A percentile compares a stretch with the other conserved stretches of the same genome.
Conservation (phyloP, 2,329 filamentous ascomycete species). For the Pseudogymnoascus sp. region DNA sequence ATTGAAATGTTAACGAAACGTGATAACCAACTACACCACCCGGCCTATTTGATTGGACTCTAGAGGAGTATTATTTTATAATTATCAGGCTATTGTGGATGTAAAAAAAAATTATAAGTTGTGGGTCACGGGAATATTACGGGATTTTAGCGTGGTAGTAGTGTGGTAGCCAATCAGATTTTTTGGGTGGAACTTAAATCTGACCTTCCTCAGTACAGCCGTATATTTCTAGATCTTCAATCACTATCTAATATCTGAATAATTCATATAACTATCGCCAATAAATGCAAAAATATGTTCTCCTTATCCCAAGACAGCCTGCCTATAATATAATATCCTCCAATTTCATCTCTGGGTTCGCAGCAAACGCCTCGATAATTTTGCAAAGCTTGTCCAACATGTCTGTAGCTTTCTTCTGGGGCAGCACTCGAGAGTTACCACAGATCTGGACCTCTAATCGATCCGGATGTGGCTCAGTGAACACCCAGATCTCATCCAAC, state of each 20-base stretch:
- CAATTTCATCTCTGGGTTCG: background rate
- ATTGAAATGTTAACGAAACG: constrained; percentile 5
- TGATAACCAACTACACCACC: constrained; percentile 9
- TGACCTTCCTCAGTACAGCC: background rate
- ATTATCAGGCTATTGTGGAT: background rate
- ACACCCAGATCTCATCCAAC: background rate
- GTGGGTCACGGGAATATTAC: constrained; percentile 1
- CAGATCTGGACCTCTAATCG: background rate
- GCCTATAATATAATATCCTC: background rate
- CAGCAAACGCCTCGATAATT: background rate
- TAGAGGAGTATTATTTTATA: background rate
- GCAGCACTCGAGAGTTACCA: background rate
- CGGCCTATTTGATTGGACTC: constrained; percentile 2
- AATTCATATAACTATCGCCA: background rate
- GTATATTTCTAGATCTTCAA: background rate
- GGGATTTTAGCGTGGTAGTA: background rate
- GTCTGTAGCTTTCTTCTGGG: background rate
- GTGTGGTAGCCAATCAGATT: background rate
- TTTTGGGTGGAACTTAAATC: background rate
- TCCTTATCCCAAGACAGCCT: background rate
- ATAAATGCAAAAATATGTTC: background rate
- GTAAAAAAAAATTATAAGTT: background rate
- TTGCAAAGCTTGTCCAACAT: background rate
- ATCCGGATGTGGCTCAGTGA: background rate
- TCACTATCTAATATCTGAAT: background rate